Evolutionary conservation across 805 yeast species (phyloP), one percentile per base, ranked within the genome.

Genomic region (Pichia insulana): DNA sequence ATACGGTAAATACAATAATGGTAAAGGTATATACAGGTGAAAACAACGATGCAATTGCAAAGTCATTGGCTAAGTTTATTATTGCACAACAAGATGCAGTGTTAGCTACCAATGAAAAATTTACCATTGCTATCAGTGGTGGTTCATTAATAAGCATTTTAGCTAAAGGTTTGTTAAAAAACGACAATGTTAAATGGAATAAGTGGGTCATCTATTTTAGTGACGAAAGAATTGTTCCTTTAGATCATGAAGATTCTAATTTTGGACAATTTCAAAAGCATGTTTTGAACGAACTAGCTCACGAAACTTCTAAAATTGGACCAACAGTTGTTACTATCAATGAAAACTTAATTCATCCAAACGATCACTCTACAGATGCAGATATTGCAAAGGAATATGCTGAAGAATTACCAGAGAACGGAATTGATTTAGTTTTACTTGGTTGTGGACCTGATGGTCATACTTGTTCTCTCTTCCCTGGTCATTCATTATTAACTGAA

Each of bases 371-470:
- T 27, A 63, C 63, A 3, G 70, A 69, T 42, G 71, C 71, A 34
- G 70, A 64, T 34, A 75, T 84, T 52, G 88, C 95, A 4, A 50
- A 56, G 15, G 80, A 73, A 37, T 88, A 88, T 61, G 80, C 74
- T 49, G 46, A 67, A 1, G 64, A 68, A 34, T 62, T 88, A 40
- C 86, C 90, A 9, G 57, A 52, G 18, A 56, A 61, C 45, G 45
- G 46, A 7, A 55, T 80, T 25, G 95, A 88, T 61, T 65, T 87
- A 52, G 66, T 88, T 18, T 65, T 87, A 43, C 70, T 88, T 49
- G 97, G 97, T 18, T 83, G 92, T 60, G 97, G 97, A 7, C 96
- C 96, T 30, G 97, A 88, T 56, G 97, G 96, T 31, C 97, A 88
- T 62, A 88, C 96, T 5, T 85, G 95, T 65, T 88, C 96, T 1